These are phyloP conservation scores for Paraconiothyrium sp. DNA, from an alignment of 2,329 filamentous ascomycete species.

Conservation along the genomic window DNA sequence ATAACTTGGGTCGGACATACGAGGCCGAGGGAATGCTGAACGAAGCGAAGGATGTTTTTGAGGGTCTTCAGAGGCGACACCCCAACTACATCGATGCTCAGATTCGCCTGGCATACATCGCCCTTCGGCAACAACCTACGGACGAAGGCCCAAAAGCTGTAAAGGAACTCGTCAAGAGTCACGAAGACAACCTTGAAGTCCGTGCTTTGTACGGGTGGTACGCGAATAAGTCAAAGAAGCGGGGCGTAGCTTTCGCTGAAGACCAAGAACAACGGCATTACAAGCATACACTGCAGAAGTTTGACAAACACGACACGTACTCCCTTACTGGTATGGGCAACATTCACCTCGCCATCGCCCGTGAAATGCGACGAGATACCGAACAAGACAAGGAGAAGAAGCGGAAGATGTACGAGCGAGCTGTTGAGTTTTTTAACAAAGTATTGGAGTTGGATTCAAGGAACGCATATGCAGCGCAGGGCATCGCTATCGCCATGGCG, in stretches of 20 bases:
- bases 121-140: conserved; percentile 79
- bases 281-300: conserved; percentile 90
- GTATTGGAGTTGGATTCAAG: conserved; percentile 92
- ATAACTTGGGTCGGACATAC: conserved; percentile 93
- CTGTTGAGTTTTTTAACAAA: conserved; percentile 98
- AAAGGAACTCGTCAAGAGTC: conserved; percentile 83
- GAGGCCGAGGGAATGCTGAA: conserved; percentile 83
- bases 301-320: conserved; percentile 97
- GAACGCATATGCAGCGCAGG: conserved; percentile 96
- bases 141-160: conserved; percentile 89
- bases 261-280: conserved; percentile 93
- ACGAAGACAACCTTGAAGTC: conserved; percentile 87
- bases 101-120: conserved; percentile 88
- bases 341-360: conserved; percentile 83
- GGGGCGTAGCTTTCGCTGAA: conserved; percentile 80
- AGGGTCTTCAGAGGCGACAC: conserved; percentile 84
- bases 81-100: conserved; percentile 92
- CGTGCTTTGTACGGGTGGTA: conserved; percentile 96
- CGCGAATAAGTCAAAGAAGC: conserved; percentile 86
- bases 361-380: conserved; percentile 92
- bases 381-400: conserved; percentile 93
- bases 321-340: conserved; percentile 97
- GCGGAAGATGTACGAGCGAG: conserved; percentile 84
- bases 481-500: conserved; percentile 90
- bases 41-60: conserved; percentile 87